Evolutionary conservation across 2,329 filamentous ascomycete genomes (phyloP).

Genomic region (Fusarium burgessii): DNA sequence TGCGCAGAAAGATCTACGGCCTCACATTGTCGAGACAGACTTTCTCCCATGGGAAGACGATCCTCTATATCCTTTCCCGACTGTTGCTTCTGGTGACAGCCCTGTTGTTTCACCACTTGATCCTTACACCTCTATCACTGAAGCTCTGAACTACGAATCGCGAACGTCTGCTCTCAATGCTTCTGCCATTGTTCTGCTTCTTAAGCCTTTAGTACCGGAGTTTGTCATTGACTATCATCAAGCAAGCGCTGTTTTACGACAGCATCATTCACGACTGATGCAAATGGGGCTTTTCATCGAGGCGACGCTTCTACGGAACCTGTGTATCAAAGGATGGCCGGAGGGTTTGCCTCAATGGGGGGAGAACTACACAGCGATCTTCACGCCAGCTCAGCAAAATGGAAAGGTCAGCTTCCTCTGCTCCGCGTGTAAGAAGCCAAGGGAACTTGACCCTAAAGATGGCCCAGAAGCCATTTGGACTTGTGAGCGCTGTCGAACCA

Average conservation of each 20-base stretch:
- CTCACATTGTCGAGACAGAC: conserved; percentile 66
- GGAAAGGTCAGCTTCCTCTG: conserved; percentile 68
- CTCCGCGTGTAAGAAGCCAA: conserved; percentile 66
- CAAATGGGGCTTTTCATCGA: conserved; percentile 70
- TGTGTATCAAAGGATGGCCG: conserved; percentile 70
- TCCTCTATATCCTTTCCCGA: conserved; percentile 65
- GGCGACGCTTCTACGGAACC: conserved; percentile 70
- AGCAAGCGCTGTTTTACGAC: conserved; percentile 67
- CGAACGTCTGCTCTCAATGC: conserved; percentile 69
- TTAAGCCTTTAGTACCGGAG: conserved; percentile 68
- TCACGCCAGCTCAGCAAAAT: conserved; percentile 65
- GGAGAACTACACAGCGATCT: conserved; percentile 66
- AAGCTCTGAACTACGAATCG: conserved; percentile 68
- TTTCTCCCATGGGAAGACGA: conserved; percentile 71
- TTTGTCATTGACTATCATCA: conserved; percentile 67
- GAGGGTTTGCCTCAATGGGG: conserved; percentile 64
- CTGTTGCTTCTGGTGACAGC: conserved; percentile 18
- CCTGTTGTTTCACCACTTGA: conserved; percentile 59
- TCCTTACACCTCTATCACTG: conserved; percentile 65
- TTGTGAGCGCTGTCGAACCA: conserved; percentile 66
- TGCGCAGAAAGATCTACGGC: conserved; percentile 55
- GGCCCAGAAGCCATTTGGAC: conserved; percentile 64
- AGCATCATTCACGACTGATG: conserved; percentile 71
- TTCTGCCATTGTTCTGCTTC: conserved; percentile 70
- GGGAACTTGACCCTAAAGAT: conserved; percentile 62